phyloP scores from a whole-genome alignment of 257 asterid species.

The Phtheirospermum japonicum region DNA sequence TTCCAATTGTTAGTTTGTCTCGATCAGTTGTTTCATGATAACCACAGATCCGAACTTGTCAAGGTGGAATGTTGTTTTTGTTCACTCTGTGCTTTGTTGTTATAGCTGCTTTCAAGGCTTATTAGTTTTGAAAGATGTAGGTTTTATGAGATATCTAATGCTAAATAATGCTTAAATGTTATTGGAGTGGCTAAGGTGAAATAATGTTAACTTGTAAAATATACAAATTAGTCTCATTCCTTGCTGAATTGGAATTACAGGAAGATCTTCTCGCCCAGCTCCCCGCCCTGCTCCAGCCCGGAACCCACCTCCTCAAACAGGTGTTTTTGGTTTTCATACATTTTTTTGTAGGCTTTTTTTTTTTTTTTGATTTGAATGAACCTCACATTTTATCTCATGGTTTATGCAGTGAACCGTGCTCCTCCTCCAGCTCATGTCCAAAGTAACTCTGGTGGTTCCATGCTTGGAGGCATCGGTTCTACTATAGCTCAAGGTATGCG shows the following conservation, averaged over 20 bases:
- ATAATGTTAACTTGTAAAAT: too few relatives aligned
- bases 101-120: too few relatives aligned
- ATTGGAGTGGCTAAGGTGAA: not conserved
- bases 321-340: slow-evolving; percentile 28
- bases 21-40: not conserved
- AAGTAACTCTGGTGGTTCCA: slow-evolving; percentile 62
- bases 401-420: slow-evolving; percentile 50
- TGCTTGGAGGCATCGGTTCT: slow-evolving; percentile 59
- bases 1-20: not conserved
- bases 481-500: slow-evolving; percentile 69
- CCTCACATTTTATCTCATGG: not conserved
- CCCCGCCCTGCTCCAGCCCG: slow-evolving; percentile 63
- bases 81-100: not conserved
- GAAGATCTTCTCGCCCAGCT: slow-evolving; percentile 83
- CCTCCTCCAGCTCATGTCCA: slow-evolving; percentile 83
- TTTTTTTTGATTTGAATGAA: not conserved
- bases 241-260: slow-evolving; percentile 34
- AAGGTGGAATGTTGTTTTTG: not conserved
- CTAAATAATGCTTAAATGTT: not conserved
- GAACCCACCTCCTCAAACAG: slow-evolving; percentile 55
- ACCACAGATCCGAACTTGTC: not conserved
- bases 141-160: too few relatives aligned
- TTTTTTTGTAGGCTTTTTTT: not conserved
- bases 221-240: not conserved
- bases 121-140: not conserved